Conservation (phyloP, 176 grass and related monocot species). For the Phragmites australis region DNA sequence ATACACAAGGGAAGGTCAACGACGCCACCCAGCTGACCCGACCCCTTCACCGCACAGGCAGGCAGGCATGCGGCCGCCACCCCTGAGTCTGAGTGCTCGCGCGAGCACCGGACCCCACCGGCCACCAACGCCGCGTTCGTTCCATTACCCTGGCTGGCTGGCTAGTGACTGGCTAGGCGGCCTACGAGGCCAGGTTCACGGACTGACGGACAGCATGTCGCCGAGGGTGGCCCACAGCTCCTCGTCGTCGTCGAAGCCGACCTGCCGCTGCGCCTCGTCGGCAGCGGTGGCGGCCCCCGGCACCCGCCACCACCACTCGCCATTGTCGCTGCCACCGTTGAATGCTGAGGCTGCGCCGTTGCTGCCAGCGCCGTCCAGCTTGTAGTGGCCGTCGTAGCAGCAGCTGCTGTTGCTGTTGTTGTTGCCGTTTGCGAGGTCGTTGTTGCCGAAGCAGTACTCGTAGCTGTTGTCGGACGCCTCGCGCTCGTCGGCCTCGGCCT, state of each 20-base stretch:
- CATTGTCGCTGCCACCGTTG: slow-evolving; percentile 38
- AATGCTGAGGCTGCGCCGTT: slow-evolving; percentile 5
- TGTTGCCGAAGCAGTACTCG: slow-evolving; percentile 42
- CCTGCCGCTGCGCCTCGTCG: slow-evolving; percentile 30
- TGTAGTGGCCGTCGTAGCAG: slow-evolving; percentile 26
- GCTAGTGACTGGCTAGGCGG: not conserved
- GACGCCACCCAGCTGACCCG: slow-evolving; percentile 39
- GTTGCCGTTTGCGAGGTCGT: slow-evolving; percentile 27
- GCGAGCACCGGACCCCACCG: slow-evolving; percentile 38
- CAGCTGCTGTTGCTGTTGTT: slow-evolving; percentile 19
- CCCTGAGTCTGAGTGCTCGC: slow-evolving; percentile 24
- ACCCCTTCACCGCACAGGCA: not conserved
- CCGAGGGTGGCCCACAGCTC: slow-evolving; percentile 70
- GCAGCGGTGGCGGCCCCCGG: slow-evolving; percentile 27
- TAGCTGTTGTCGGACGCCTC: slow-evolving; percentile 56
- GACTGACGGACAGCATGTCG: slow-evolving; percentile 56
- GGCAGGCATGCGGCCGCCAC: slow-evolving; percentile 18
- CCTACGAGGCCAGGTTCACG: slow-evolving; percentile 54
- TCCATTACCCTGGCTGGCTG: slow-evolving; percentile 2
- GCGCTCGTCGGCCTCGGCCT: slow-evolving; percentile 56
- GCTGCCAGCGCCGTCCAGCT: not conserved
- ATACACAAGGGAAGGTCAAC: slow-evolving; percentile 51
- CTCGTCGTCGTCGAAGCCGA: slow-evolving; percentile 54
- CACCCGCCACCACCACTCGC: slow-evolving; percentile 64
- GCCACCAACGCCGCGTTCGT: slow-evolving; percentile 37